A percentile compares a stretch with the other conserved stretches of the same genome.
These are phyloP conservation scores for Neurospora crassa DNA, from an alignment of 2,329 filamentous ascomycete species.

Conservation along the genomic window DNA sequence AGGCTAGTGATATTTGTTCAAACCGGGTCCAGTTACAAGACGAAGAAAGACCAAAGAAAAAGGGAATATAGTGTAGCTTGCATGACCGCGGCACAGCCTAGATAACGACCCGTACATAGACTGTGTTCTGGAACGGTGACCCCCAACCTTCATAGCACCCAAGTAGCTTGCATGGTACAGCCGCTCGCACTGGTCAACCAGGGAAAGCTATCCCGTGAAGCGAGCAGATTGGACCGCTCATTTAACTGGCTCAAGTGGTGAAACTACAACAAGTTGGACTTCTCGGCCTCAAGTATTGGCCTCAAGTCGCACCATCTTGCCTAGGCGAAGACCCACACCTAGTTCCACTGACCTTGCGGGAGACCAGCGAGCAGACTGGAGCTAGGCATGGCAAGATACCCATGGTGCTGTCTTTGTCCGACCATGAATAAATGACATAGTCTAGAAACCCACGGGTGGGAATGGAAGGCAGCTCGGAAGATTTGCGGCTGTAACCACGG, in stretches of 20 bases:
- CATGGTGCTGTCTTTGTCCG: not conserved
- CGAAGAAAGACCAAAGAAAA: not conserved
- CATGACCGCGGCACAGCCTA: not conserved
- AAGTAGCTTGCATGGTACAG: not conserved
- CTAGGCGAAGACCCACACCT: not conserved
- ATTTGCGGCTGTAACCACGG: not conserved
- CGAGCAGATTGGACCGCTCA: not conserved
- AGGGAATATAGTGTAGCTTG: not conserved
- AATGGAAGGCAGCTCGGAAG: not conserved
- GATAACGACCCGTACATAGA: not conserved
- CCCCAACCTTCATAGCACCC: not conserved
- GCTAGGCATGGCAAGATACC: not conserved
- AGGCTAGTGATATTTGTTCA: not conserved
- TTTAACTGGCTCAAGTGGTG: not conserved
- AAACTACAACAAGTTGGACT: not conserved
- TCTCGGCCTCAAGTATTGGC: not conserved
- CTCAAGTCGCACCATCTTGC: not conserved
- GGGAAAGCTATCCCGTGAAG: not conserved
- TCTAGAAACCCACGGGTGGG: not conserved
- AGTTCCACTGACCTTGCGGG: not conserved
- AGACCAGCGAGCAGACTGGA: not conserved
- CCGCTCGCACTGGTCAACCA: not conserved
- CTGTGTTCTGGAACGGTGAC: not conserved
- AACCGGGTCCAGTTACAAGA: not conserved
- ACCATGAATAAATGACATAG: not conserved